phyloP scores from a whole-genome alignment of 202 grass and related monocot genomes.

The Schoenoplectus triqueter region DNA sequence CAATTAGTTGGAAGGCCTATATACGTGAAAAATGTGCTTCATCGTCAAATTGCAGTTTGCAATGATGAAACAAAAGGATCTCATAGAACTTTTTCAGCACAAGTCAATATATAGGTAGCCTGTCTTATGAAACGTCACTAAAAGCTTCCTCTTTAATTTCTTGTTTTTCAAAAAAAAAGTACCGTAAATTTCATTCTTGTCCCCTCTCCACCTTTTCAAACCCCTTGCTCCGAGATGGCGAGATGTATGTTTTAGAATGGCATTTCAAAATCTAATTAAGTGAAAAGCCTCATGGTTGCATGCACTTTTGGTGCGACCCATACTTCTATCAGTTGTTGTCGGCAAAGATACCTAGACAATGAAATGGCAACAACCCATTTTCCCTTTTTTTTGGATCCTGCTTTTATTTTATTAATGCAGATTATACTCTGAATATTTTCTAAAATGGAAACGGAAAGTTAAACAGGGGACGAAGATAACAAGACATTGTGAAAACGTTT shows the following conservation, averaged over 20 bases:
- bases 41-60: neutral
- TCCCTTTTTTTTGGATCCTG: neutral
- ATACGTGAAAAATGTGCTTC: neutral
- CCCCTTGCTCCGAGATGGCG: neutral
- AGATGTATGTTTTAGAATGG: constrained; percentile 17
- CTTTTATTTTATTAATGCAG: neutral
- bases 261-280: constrained; percentile 32
- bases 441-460: neutral
- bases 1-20: neutral
- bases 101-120: constrained; percentile 35
- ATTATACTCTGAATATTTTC: constrained; percentile 13
- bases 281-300: constrained; percentile 30
- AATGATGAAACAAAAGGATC: constrained; percentile 23
- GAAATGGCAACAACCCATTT: constrained; percentile 31
- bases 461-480: neutral
- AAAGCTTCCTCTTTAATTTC: constrained; percentile 14
- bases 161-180: constrained; percentile 26
- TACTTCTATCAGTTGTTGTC: constrained; percentile 41
- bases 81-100: constrained; percentile 28
- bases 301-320: constrained; percentile 41
- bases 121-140: constrained; percentile 39
- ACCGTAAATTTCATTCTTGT: constrained; percentile 28
- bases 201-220: neutral
- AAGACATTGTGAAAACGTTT: too few species aligned
- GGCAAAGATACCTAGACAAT: constrained; percentile 44